Base-by-base conservation (phyloP, 345 rosid genomes). In the Excoecaria agallocha region DNA sequence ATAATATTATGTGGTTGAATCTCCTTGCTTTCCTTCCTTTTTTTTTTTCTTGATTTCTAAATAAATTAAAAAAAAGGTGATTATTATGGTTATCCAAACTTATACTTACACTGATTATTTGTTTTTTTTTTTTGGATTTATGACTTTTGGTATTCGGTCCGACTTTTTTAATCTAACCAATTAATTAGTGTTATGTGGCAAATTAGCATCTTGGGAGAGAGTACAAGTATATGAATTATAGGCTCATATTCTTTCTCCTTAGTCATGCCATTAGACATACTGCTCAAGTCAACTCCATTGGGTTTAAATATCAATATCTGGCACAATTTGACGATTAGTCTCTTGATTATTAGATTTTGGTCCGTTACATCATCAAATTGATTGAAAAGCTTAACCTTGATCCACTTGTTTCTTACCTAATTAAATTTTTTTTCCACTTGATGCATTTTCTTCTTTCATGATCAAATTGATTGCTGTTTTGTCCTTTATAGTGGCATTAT, bases 281-380 rank as follows among this genome's bases (percentile, higher is more conserved):
- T 10, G 4, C 9, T n/a, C 5, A 20, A 22, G 69, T 66, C 54
- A 45, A 48, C 20, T 24, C 37, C 17, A 67, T 46, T 24, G 0
- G 5, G 43, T 30, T n/a, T 25, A 43, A 25, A 25, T 49, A 24
- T 25, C 37, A 35, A 3, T 25, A 11, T 49, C 10, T 1, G 43
- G 57, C 30, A 8, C 35, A 50, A 43, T 35, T 72, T 72, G 68
- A 72, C 49, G 76, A 12, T 60, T 56, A 30, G 19, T n/a, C 50
- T 48, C 41, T 35, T 72, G 58, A 49, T 48, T 22, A 1, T 43
- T 43, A 52, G 46, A 22, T 70, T 56, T 13, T 56, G 73, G 41
- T 57, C 52, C 73, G 24, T 57, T 57, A 15, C 8, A 20, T 46
- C 30, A 46, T 45, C 19, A 71, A 24, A 9, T 16, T 30, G 66